These are phyloP conservation scores for Aspergillus unguis DNA, from an alignment of 2,329 filamentous ascomycete genomes.

Conservation along the genomic window DNA sequence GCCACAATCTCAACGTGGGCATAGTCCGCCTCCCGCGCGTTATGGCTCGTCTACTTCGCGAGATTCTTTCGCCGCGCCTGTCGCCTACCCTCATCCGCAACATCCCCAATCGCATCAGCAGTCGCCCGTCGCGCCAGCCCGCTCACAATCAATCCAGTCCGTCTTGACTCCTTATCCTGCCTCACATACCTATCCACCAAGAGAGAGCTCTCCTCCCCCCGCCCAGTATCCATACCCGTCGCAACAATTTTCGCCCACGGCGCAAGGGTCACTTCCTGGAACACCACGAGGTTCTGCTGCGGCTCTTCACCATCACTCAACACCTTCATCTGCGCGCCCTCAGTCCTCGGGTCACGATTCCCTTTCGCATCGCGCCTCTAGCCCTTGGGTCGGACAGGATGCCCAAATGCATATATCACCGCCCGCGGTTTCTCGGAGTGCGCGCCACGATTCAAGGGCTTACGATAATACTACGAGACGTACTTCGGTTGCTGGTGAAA, in stretches of 20 bases:
- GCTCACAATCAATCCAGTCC: slow-evolving; percentile 40
- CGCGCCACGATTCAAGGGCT: slow-evolving; percentile 43
- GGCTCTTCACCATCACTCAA: slow-evolving; percentile 33
- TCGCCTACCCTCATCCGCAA: slow-evolving; percentile 28
- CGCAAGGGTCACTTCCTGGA: slow-evolving; percentile 45
- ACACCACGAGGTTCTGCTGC: slow-evolving; percentile 50
- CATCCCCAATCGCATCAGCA: slow-evolving; percentile 28
- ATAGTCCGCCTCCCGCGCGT: slow-evolving; percentile 32
- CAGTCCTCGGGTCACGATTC: slow-evolving; percentile 38
- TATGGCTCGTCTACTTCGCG: slow-evolving; percentile 32
- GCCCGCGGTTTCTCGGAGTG: slow-evolving; percentile 23
- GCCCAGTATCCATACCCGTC: slow-evolving; percentile 29
- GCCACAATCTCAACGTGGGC: slow-evolving; percentile 30
- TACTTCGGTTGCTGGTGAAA: slow-evolving; percentile 56
- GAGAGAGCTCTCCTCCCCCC: slow-evolving; percentile 35
- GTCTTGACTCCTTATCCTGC: slow-evolving; percentile 35
- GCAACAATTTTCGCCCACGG: slow-evolving; percentile 33
- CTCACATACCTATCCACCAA: slow-evolving; percentile 32
- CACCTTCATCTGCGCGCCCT: slow-evolving; percentile 36
- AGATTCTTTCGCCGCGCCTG: slow-evolving; percentile 33
- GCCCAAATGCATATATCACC: slow-evolving; percentile 31
- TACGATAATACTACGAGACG: slow-evolving; percentile 28
- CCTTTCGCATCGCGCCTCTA: slow-evolving; percentile 30
- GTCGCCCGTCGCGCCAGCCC: slow-evolving; percentile 38
- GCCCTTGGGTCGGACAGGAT: slow-evolving; percentile 33